Percentiles rank a stretch among this genome's conserved stretches.
These are phyloP conservation scores for Heterococcus sp. DNA, from an alignment of 108 stramenopile species.

Conservation along the genomic window DNA sequence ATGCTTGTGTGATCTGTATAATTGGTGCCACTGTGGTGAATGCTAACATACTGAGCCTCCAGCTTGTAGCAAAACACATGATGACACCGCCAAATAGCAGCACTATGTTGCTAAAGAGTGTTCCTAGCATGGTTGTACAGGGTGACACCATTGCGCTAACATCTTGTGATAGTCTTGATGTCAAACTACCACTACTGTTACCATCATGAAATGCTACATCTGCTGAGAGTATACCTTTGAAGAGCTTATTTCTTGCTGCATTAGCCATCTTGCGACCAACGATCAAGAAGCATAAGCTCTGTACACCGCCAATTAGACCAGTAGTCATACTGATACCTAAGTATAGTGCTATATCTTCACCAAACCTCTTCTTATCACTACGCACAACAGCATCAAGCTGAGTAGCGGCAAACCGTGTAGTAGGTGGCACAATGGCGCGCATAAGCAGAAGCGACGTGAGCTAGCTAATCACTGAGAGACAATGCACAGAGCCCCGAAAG, in stretches of 20 bases:
- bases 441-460: background rate
- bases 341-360: slow-evolving; percentile 43
- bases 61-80: slow-evolving; percentile 60
- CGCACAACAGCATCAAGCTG: slow-evolving; percentile 30
- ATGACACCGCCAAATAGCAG: slow-evolving; percentile 56
- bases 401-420: background rate
- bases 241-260: slow-evolving; percentile 42
- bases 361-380: slow-evolving; percentile 41
- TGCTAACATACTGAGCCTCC: slow-evolving; percentile 59
- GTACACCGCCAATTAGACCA: slow-evolving; percentile 49
- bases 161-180: slow-evolving; percentile 50
- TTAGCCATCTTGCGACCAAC: slow-evolving; percentile 34
- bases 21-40: slow-evolving; percentile 62
- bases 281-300: slow-evolving; percentile 50
- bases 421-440: background rate
- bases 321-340: slow-evolving; percentile 47
- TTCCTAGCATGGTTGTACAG: slow-evolving; percentile 51
- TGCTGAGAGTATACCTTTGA: slow-evolving; percentile 23
- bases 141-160: slow-evolving; percentile 62
- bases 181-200: slow-evolving; percentile 40
- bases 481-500: background rate
- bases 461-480: background rate
- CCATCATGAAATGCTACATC: slow-evolving; percentile 52
- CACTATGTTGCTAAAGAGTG: slow-evolving; percentile 48
- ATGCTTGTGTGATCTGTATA: slow-evolving; percentile 48